phyloP scores from a whole-genome alignment of 768 basidiomycete genomes.

The Terana coerulea region DNA sequence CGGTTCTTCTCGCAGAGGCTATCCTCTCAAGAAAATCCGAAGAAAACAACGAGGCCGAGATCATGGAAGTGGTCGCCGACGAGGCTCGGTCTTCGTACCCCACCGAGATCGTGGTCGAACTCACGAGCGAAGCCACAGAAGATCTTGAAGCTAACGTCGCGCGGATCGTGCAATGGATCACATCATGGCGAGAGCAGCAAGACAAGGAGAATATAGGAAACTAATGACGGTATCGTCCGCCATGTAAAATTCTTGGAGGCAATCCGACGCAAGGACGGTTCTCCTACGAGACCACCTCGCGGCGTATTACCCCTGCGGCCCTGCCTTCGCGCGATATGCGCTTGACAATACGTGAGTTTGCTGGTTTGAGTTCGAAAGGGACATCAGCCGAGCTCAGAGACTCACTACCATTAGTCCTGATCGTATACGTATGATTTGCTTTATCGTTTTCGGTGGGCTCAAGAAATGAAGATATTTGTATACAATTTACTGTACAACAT shows the following conservation, averaged over 20 bases:
- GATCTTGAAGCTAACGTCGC: constrained; percentile 87
- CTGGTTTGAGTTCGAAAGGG: too few relatives aligned
- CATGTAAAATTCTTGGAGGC: too few relatives aligned
- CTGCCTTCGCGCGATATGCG: too few relatives aligned
- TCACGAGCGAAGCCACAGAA: constrained; percentile 70
- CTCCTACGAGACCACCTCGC: too few relatives aligned
- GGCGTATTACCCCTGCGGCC: too few relatives aligned
- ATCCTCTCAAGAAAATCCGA: constrained; percentile 91
- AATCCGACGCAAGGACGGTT: too few relatives aligned
- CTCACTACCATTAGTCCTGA: too few relatives aligned
- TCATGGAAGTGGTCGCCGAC: constrained; percentile 88
- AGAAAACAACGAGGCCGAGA: constrained; percentile 98
- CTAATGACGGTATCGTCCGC: too few relatives aligned
- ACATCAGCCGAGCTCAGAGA: too few relatives aligned
- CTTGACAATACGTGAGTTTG: too few relatives aligned
- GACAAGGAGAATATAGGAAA: too few relatives aligned
- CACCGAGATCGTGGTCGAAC: constrained; percentile 80
- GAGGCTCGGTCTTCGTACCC: constrained; percentile 89
- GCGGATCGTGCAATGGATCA: constrained; percentile 86
- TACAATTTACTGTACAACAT: neutral
- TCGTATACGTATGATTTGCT: neutral
- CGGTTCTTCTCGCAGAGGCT: constrained; percentile 50
- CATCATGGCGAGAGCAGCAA: constrained; percentile 53
- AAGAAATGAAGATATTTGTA: neutral
- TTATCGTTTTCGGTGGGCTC: neutral